Evolutionary conservation across 2,329 filamentous ascomycete genomes (phyloP).

Genomic region (Aspergillus terreus): DNA sequence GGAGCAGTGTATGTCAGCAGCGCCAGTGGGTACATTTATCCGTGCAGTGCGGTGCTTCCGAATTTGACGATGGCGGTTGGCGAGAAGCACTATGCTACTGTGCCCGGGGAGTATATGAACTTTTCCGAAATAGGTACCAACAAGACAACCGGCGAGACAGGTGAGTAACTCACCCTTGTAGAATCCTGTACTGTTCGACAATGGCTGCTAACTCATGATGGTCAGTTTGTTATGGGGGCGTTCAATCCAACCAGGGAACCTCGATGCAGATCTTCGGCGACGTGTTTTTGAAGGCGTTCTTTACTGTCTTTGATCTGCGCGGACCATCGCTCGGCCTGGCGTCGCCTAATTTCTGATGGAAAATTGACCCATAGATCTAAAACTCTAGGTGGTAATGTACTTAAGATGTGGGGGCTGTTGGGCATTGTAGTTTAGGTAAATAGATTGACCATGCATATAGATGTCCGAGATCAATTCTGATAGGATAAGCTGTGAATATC

Average conservation of each 20-base stretch:
- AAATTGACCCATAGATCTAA: no score
- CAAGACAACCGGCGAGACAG: constrained; percentile 33
- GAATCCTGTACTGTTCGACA: no score
- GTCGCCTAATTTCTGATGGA: constrained; percentile 25
- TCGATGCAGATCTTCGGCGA: constrained; percentile 59
- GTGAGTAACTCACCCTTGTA: constrained; percentile 24
- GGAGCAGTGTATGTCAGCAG: constrained; percentile 45
- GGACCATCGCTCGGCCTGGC: constrained; percentile 52
- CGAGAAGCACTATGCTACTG: constrained; percentile 46
- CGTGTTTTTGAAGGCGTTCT: constrained; percentile 57
- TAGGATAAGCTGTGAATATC: no score
- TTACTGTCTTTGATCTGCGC: constrained; percentile 56
- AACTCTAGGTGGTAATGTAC: no score
- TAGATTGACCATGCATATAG: no score
- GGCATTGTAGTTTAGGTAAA: no score
- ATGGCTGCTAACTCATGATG: constrained; percentile 12
- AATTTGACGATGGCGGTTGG: constrained; percentile 55
- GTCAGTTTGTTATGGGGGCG: constrained; percentile 55
- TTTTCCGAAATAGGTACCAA: constrained; percentile 52
- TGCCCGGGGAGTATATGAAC: constrained; percentile 55
- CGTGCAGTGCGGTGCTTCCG: constrained; percentile 53
- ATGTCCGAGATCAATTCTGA: no score
- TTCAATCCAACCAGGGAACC: constrained; percentile 57
- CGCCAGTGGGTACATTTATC: constrained; percentile 54
- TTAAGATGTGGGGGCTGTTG: no score